Percentiles rank a stretch among this genome's conserved stretches.
Evolutionary conservation across 2,329 filamentous ascomycete genomes (phyloP).

Genomic region (Aspergillus novoparasiticus): DNA sequence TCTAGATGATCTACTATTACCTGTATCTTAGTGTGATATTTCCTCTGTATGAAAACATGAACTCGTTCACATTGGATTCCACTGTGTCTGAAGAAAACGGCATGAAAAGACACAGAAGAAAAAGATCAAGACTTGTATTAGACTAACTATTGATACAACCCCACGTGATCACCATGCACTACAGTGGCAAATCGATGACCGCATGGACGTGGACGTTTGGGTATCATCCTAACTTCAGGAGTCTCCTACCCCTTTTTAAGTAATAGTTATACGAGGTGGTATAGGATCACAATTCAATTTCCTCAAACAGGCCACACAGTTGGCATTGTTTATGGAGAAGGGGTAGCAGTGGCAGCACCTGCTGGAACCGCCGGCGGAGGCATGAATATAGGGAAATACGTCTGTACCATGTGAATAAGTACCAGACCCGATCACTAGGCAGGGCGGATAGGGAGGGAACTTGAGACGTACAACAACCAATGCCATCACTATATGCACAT

Average conservation of each 20-base stretch:
- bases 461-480: constrained; percentile 51
- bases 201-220: background rate
- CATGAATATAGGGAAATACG: constrained; percentile 67
- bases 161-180: background rate
- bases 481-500: constrained; percentile 57
- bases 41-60: background rate
- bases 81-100: background rate
- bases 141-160: constrained; percentile 1
- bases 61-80: background rate
- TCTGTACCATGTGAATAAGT: constrained; percentile 42
- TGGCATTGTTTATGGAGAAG: constrained; percentile 14
- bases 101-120: background rate
- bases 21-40: background rate
- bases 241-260: background rate
- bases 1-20: background rate
- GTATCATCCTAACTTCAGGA: background rate
- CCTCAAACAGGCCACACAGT: background rate
- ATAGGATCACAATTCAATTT: constrained; percentile 1
- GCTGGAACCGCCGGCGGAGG: constrained; percentile 51
- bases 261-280: background rate
- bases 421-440: background rate
- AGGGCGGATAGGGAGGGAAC: background rate
- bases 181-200: constrained; percentile 1
- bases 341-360: constrained; percentile 49
- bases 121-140: constrained; percentile 4